Conservation (phyloP, 2,329 filamentous ascomycete genomes). For the Camptophora hylomeconis region DNA sequence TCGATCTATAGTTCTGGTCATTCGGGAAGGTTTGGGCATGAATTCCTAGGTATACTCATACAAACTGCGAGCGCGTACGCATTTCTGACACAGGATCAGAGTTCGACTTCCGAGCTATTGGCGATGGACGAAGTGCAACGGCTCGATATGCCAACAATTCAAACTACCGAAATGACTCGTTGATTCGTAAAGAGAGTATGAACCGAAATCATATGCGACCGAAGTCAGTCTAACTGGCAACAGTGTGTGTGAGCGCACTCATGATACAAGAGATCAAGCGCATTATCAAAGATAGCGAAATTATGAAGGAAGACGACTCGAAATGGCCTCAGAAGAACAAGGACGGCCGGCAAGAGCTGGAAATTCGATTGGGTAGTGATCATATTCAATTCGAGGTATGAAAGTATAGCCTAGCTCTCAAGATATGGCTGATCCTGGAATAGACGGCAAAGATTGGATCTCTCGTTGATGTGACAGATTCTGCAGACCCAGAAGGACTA, state of each 20-base stretch:
- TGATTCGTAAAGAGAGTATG: slow-evolving; percentile 99
- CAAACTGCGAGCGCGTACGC: slow-evolving; percentile 2
- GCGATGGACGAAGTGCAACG: slow-evolving; percentile 83
- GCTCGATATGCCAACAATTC: slow-evolving; percentile 98
- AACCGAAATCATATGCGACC: too few species aligned
- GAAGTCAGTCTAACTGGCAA: slow-evolving; percentile 12
- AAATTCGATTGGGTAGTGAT: slow-evolving; percentile 85
- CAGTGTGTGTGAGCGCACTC: slow-evolving; percentile 90
- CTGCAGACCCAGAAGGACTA: slow-evolving; percentile 85
- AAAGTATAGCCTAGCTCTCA: slow-evolving; percentile 3
- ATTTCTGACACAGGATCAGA: slow-evolving; percentile 41
- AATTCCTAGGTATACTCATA: slow-evolving; percentile 65
- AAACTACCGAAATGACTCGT: slow-evolving; percentile 95
- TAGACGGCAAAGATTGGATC: slow-evolving; percentile 98
- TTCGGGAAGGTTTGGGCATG: slow-evolving; percentile 92
- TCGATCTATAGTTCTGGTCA: slow-evolving; percentile 65
- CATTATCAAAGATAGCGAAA: slow-evolving; percentile 94
- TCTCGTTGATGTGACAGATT: slow-evolving; percentile 90
- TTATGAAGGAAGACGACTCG: slow-evolving; percentile 95
- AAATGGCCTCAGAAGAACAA: slow-evolving; percentile 99
- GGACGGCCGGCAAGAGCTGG: slow-evolving; percentile 89
- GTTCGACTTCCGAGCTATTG: slow-evolving; percentile 88
- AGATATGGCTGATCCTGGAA: slow-evolving; percentile 15
- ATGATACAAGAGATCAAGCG: slow-evolving; percentile 90
- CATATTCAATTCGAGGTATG: slow-evolving; percentile 94